Conservation (phyloP, 176 grass and related monocot species). For the Aegilops tauschii region DNA sequence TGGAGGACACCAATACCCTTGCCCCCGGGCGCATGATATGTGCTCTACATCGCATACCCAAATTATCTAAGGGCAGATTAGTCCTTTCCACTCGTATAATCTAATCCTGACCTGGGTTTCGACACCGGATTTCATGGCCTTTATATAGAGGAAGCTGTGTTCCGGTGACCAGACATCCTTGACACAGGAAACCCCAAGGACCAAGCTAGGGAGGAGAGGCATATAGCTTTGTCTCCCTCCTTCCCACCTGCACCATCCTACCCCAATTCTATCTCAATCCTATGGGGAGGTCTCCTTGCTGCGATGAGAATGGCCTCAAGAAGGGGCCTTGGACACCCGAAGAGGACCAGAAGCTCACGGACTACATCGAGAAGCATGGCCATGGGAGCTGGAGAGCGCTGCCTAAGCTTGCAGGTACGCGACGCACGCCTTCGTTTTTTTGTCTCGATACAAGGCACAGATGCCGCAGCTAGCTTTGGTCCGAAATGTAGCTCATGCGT, state of each 20-base stretch:
- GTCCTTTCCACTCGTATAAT: slow-evolving; percentile 24
- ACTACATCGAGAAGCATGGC: slow-evolving; percentile 76
- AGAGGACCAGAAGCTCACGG: slow-evolving; percentile 78
- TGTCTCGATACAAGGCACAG: not conserved
- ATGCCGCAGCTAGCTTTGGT: not conserved
- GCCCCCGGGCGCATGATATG: not conserved
- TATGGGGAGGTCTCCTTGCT: slow-evolving; percentile 88
- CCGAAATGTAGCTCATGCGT: slow-evolving; percentile 29
- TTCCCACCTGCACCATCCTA: slow-evolving; percentile 42
- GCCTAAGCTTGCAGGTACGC: slow-evolving; percentile 80
- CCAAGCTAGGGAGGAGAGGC: slow-evolving; percentile 9
- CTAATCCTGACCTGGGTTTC: slow-evolving; percentile 3
- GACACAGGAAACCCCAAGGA: slow-evolving; percentile 28
- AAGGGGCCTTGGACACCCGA: slow-evolving; percentile 93
- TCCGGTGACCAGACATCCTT: slow-evolving; percentile 61
- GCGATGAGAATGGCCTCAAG: slow-evolving; percentile 86
- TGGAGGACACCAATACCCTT: slow-evolving; percentile 11
- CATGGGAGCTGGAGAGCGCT: slow-evolving; percentile 95
- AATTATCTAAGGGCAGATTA: slow-evolving; percentile 17
- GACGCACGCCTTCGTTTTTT: not conserved
- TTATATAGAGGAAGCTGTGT: slow-evolving; percentile 64
- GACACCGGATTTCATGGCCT: slow-evolving; percentile 17
- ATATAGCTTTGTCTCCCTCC: slow-evolving; percentile 33
- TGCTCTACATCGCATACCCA: not conserved
- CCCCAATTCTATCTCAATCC: slow-evolving; percentile 20